Conservation (phyloP, 108 stramenopile species). For the Cyclotella kingstonii region DNA sequence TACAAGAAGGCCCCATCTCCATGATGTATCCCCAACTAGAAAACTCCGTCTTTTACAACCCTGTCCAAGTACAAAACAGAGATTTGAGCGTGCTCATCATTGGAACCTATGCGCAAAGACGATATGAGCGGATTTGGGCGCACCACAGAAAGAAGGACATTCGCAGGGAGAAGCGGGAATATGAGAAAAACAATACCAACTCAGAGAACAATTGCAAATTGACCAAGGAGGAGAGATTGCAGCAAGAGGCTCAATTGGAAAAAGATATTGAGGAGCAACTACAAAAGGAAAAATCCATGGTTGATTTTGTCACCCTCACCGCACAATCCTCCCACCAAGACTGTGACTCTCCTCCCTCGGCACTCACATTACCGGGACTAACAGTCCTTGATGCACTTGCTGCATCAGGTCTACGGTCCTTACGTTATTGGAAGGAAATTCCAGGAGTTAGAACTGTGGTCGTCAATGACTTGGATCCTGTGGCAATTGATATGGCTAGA, state of each 20-base stretch:
- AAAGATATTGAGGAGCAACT: slow-evolving; percentile 18
- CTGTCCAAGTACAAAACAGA: slow-evolving; percentile 97
- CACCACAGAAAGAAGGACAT: slow-evolving; percentile 14
- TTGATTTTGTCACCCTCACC: slow-evolving; percentile 28
- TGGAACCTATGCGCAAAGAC: slow-evolving; percentile 77
- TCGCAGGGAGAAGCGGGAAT: neutral
- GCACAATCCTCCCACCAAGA: slow-evolving; percentile 13
- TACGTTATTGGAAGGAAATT: slow-evolving; percentile 96
- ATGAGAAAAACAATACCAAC: neutral
- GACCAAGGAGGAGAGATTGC: slow-evolving; percentile 24
- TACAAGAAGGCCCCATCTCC: slow-evolving; percentile 62
- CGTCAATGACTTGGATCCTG: slow-evolving; percentile 79
- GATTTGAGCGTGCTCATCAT: slow-evolving; percentile 93
- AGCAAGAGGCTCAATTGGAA: slow-evolving; percentile 12
- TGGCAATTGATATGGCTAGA: slow-evolving; percentile 47
- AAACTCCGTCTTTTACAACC: slow-evolving; percentile 96
- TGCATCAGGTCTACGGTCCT: slow-evolving; percentile 94
- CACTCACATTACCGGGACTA: slow-evolving; percentile 68
- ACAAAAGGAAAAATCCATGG: slow-evolving; percentile 6
- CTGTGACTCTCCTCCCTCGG: too few relatives aligned
- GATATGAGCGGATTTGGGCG: slow-evolving; percentile 58
- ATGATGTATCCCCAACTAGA: slow-evolving; percentile 76
- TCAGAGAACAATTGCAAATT: slow-evolving; percentile 6
- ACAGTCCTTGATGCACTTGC: slow-evolving; percentile 95
- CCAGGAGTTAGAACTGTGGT: slow-evolving; percentile 86